These are phyloP conservation scores for Phyllosticta ampelicida DNA, from an alignment of 2,329 filamentous ascomycete species.

Conservation along the genomic window DNA sequence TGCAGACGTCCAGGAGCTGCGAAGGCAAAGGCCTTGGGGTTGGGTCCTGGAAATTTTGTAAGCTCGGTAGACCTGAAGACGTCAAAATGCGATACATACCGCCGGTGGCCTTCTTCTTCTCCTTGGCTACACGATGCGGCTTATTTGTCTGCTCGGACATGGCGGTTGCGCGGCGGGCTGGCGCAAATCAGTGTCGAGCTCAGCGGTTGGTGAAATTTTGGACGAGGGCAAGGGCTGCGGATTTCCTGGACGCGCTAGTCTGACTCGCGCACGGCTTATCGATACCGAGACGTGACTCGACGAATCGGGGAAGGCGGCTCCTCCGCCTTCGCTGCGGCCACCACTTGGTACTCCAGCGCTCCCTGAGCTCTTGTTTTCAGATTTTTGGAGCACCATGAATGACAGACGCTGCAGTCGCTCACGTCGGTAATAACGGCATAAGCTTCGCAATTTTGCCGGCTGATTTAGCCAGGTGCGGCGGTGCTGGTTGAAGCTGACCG, in stretches of 20 bases:
- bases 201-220: slow-evolving; percentile 9
- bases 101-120: slow-evolving; percentile 69
- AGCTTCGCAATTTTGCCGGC: neutral
- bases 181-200: slow-evolving; percentile 8
- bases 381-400: neutral
- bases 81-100: slow-evolving; percentile 31
- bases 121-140: slow-evolving; percentile 76
- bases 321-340: neutral
- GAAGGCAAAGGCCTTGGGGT: slow-evolving; percentile 85
- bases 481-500: slow-evolving; percentile 7
- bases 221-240: neutral
- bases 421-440: neutral
- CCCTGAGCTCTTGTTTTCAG: neutral
- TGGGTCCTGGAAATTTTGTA: slow-evolving; percentile 45
- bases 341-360: neutral
- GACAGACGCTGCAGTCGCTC: neutral
- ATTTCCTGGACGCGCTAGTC: neutral
- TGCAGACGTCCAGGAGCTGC: slow-evolving; percentile 70
- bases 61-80: slow-evolving; percentile 11
- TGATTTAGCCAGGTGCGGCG: neutral
- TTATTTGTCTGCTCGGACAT: slow-evolving; percentile 81
- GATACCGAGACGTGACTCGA: neutral
- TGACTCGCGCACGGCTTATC: slow-evolving; percentile 1
- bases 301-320: neutral
- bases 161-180: slow-evolving; percentile 17